phyloP scores from a whole-genome alignment of 371 early-diverging fungal genomes.

The Coemansia sp. region DNA sequence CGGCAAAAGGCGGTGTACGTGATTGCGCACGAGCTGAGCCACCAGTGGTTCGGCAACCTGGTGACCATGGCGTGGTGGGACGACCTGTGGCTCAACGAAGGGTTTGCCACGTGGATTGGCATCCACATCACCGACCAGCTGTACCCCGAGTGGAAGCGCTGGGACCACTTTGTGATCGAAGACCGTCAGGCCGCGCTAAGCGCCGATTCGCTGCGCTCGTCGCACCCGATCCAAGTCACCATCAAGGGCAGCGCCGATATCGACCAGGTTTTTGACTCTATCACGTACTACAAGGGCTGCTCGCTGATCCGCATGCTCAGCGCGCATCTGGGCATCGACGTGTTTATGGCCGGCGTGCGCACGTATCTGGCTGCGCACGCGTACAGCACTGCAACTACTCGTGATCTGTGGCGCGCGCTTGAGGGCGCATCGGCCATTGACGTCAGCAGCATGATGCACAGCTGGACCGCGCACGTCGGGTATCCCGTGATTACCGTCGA shows the following conservation, averaged over 20 bases:
- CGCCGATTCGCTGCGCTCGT: conserved; percentile 76
- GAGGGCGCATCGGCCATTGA: conserved; percentile 65
- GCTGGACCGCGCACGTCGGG: conserved; percentile 88
- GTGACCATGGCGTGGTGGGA: conserved; percentile 93
- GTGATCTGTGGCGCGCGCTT: conserved; percentile 87
- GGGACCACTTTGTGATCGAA: conserved; percentile 72
- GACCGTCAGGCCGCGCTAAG: conserved; percentile 69
- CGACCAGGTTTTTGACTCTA: conserved; percentile 79
- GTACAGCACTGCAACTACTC: conserved; percentile 82
- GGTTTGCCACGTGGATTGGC: conserved; percentile 95
- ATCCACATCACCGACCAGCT: conserved; percentile 74
- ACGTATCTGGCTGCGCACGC: conserved; percentile 75
- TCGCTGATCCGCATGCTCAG: conserved; percentile 90
- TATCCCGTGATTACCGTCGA: conserved; percentile 75
- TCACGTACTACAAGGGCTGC: conserved; percentile 92
- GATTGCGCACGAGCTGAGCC: conserved; percentile 94
- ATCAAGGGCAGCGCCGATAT: conserved; percentile 80
- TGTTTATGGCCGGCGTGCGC: conserved; percentile 72
- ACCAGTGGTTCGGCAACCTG: conserved; percentile 98
- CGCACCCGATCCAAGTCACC: conserved; percentile 90
- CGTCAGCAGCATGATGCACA: conserved; percentile 74
- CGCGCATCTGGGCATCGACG: conserved; percentile 71
- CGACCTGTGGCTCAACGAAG: conserved; percentile 97
- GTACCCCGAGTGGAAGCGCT: conserved; percentile 76
- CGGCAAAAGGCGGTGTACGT: conserved; percentile 80